Evolutionary conservation across 2,329 filamentous ascomycete genomes (phyloP), one percentile per base, ranked within the genome.

Genomic region (Colletotrichum spinosum): DNA sequence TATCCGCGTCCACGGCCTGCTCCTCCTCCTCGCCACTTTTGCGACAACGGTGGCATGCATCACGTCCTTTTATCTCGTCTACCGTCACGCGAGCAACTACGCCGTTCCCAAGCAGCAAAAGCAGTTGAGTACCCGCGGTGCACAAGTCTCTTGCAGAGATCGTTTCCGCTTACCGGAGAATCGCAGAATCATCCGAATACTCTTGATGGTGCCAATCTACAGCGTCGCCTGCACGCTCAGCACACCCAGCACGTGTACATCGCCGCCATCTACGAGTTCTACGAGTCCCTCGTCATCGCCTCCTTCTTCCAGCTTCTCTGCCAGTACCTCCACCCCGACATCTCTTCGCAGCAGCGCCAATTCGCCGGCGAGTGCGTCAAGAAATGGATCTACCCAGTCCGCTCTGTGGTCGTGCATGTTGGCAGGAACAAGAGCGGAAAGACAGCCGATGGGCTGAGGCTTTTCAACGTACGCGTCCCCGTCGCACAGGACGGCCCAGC

Each of bases 191-290:
- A 49, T 56, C 7, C 59, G 53, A 0, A 62, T 62, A 33, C 38
- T 62, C 0, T 35, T 56, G 15, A 62, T 62, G 59, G 59, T 62
- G 2, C 46, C 53, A 4, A 41, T 62, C 34, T 62, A 62, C 53
- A 34, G 38, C 46, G 52, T 62, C 10, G 38, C 52, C 9, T 62
- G 59, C 38, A 56, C 34, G 10, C 8, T 56, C 12, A 56, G 52
- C 15, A 62, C 13, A 51, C 50, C n/a, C n/a, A 62, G 25, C 45
- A 57, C 15, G 53, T 57, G 8, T 62, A 62, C 7, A 55, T 62
- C 34, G 59, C 13, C 15, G 46, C 38, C 39, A 51, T 57, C 11
- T 62, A 57, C 46, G 52, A 62, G 8, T 62, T 62, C 13, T 62
- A 51, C 39, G 52, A 62, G 39, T 62, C 59, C 6, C 39, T 62